A percentile compares a stretch with the other conserved stretches of the same genome.
Evolutionary conservation across 2,329 filamentous ascomycete species (phyloP).

Genomic region (Pseudonectria foliicola): DNA sequence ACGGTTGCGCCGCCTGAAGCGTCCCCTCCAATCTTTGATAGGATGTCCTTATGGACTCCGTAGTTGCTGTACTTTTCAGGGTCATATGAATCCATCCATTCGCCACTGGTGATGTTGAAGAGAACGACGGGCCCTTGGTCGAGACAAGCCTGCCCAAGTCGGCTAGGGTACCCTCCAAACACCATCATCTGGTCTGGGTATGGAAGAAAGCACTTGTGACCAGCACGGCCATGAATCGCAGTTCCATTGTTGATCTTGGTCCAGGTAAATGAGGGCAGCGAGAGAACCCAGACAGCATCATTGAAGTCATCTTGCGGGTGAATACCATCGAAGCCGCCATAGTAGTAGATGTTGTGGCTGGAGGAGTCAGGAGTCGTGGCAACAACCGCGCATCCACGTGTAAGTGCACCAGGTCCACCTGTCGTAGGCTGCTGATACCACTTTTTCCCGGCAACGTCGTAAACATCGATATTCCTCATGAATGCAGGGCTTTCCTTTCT

Average conservation of each 20-base stretch:
- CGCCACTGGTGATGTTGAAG: slow-evolving; percentile 64
- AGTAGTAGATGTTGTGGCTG: slow-evolving; percentile 79
- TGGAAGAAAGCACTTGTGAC: slow-evolving; percentile 66
- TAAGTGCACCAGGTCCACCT: slow-evolving; percentile 49
- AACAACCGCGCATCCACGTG: slow-evolving; percentile 67
- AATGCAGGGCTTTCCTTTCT: slow-evolving; percentile 61
- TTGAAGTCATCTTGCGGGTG: slow-evolving; percentile 31
- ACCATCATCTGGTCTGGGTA: slow-evolving; percentile 78
- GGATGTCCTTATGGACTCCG: slow-evolving; percentile 57
- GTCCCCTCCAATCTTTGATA: slow-evolving; percentile 60
- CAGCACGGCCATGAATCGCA: slow-evolving; percentile 52
- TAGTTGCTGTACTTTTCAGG: slow-evolving; percentile 59
- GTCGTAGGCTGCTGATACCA: slow-evolving; percentile 66
- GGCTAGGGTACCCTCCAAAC: slow-evolving; percentile 57
- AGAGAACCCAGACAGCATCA: slow-evolving; percentile 75
- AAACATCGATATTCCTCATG: slow-evolving; percentile 66
- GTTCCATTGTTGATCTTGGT: slow-evolving; percentile 45
- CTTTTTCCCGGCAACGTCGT: slow-evolving; percentile 60
- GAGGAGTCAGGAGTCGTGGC: slow-evolving; percentile 64
- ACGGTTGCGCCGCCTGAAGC: slow-evolving; percentile 61
- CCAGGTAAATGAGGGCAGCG: slow-evolving; percentile 76
- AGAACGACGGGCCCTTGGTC: slow-evolving; percentile 49
- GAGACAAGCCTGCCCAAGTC: slow-evolving; percentile 36
- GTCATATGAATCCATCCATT: slow-evolving; percentile 66
- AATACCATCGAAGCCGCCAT: slow-evolving; percentile 63